These are phyloP conservation scores for Exophiala spinifera DNA, from an alignment of 2,329 filamentous ascomycete genomes.

Conservation along the genomic window DNA sequence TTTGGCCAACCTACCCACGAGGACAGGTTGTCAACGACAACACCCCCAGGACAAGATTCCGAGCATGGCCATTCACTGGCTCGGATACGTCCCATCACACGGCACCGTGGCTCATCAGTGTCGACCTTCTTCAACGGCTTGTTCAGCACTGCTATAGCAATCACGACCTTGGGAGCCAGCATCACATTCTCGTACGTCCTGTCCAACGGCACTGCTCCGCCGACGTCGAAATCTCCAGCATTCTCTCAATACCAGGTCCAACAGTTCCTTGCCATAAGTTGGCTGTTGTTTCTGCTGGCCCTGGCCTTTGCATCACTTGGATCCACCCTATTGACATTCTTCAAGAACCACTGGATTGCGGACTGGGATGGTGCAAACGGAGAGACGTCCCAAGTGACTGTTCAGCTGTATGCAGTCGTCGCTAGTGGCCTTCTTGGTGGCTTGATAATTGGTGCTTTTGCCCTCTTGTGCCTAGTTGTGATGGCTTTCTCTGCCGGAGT, in stretches of 20 bases:
- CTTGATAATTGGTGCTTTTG: conserved; percentile 27
- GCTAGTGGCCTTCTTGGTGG: conserved; percentile 26
- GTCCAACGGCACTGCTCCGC: conserved; percentile 20
- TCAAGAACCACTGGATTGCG: conserved; percentile 27
- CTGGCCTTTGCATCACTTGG: conserved; percentile 27
- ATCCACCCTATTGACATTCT: conserved; percentile 29
- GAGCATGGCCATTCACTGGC: conserved; percentile 25
- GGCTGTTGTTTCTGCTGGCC: conserved; percentile 30
- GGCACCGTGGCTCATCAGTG: conserved; percentile 25
- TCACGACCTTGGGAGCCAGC: conserved; percentile 27
- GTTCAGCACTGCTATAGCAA: conserved; percentile 28
- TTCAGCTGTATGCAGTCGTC: conserved; percentile 28
- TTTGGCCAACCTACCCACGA: not conserved
- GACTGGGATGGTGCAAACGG: conserved; percentile 29
- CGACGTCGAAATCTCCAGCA: conserved; percentile 5
- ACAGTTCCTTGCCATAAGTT: conserved; percentile 27
- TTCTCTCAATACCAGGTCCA: conserved; percentile 21
- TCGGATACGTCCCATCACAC: conserved; percentile 25
- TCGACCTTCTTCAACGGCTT: conserved; percentile 29
- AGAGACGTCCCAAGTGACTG: conserved; percentile 20
- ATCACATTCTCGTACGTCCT: conserved; percentile 31
- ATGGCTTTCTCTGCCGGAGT: conserved; percentile 27
- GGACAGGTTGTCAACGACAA: not conserved
- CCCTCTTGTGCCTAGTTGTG: conserved; percentile 28
- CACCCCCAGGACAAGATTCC: conserved; percentile 13